Evolutionary conservation across 306 rosid species (phyloP).

Genomic region (Cucurbita argyrosperma): DNA sequence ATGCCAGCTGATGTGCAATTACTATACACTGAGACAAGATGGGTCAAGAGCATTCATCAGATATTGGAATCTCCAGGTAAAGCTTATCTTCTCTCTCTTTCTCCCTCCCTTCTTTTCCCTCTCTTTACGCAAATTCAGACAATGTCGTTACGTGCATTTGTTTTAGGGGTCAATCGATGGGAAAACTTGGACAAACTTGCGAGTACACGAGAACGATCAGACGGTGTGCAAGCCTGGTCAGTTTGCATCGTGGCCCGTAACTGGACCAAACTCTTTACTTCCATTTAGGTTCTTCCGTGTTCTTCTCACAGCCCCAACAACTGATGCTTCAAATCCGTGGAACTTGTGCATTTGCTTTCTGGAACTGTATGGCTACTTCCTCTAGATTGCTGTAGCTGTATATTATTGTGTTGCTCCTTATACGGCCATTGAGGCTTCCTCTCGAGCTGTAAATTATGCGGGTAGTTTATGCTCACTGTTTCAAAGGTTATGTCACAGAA

Average conservation of each 20-base stretch:
- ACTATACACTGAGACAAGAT: conserved; percentile 78
- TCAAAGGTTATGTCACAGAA: not conserved
- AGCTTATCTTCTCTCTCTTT: not conserved
- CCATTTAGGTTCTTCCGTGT: conserved; percentile 70
- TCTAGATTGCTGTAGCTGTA: conserved; percentile 9
- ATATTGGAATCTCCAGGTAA: conserved; percentile 81
- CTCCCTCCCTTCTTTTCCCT: not conserved
- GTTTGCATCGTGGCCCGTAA: conserved; percentile 82
- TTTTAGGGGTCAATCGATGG: conserved; percentile 79
- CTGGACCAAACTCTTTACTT: conserved; percentile 57
- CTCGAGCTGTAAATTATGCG: not conserved
- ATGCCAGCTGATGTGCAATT: conserved; percentile 78
- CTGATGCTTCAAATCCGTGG: conserved; percentile 60
- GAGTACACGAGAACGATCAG: conserved; percentile 66
- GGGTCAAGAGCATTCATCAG: conserved; percentile 77
- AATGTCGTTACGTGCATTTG: not conserved
- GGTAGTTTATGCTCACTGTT: not conserved
- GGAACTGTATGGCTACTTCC: conserved; percentile 78
- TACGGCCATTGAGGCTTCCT: not conserved
- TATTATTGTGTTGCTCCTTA: not conserved
- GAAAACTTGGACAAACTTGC: conserved; percentile 59
- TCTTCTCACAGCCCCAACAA: conserved; percentile 45
- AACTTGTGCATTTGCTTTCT: conserved; percentile 66
- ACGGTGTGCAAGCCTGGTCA: conserved; percentile 72
- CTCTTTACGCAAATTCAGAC: not conserved